phyloP scores from a whole-genome alignment of 2,329 filamentous ascomycete genomes.

The Hypoxylon sp. region DNA sequence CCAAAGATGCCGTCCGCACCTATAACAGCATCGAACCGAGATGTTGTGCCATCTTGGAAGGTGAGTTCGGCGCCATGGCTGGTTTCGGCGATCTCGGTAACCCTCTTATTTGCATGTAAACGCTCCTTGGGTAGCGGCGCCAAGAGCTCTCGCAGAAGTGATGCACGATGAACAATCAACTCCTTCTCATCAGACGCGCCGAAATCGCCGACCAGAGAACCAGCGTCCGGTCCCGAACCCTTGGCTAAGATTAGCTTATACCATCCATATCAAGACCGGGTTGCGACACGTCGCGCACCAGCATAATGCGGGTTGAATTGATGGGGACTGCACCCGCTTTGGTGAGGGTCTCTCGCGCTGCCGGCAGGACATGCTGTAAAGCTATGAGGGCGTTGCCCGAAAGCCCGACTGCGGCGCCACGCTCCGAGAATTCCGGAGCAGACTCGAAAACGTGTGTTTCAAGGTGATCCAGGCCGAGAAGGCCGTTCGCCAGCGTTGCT shows the following conservation, averaged over 20 bases:
- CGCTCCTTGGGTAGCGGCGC: constrained; percentile 30
- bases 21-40: constrained; percentile 24
- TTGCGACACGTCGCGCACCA: background rate
- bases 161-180: constrained; percentile 1
- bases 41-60: constrained; percentile 12
- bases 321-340: background rate
- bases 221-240: background rate
- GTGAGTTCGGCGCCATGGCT: background rate
- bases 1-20: constrained; percentile 34
- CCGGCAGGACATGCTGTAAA: constrained; percentile 17
- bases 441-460: constrained; percentile 33
- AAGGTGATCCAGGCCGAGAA: constrained; percentile 22
- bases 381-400: background rate
- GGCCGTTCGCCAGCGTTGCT: constrained; percentile 33
- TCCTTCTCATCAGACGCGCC: background rate
- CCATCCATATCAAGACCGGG: background rate
- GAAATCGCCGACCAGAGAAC: background rate
- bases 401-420: constrained; percentile 35
- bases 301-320: background rate
- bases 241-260: background rate
- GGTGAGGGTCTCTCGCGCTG: background rate
- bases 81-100: constrained; percentile 14
- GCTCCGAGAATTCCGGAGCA: constrained; percentile 32
- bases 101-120: constrained; percentile 41
- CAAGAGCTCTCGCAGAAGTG: constrained; percentile 38